Evolutionary conservation across 257 asterid genomes (phyloP).

Genomic region (Solanum pennellii): DNA sequence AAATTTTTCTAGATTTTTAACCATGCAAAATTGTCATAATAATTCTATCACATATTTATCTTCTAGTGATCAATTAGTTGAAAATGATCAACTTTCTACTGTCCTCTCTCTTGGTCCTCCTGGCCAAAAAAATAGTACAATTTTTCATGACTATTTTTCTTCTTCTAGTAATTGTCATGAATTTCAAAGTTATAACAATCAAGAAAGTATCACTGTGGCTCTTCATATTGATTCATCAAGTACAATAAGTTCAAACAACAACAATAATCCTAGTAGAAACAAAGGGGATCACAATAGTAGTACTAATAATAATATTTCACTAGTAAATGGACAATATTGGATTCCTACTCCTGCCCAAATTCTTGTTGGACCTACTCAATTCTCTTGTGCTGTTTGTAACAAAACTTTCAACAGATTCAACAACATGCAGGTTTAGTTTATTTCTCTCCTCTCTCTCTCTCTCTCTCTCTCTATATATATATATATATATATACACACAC

Average conservation of each 20-base stretch:
- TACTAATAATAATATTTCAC: background rate
- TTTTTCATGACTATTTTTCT: conserved; percentile 13
- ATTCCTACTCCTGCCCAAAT: conserved; percentile 83
- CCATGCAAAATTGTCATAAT: conserved; percentile 36
- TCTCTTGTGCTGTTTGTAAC: conserved; percentile 70
- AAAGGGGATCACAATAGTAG: background rate
- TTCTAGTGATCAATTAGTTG: conserved; percentile 14
- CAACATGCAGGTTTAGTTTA: conserved; percentile 70
- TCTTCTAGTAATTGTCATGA: background rate
- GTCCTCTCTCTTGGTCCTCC: conserved; percentile 76
- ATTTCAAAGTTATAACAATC: background rate
- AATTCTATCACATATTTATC: conserved; percentile 26
- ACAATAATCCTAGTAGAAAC: conserved; percentile 12
- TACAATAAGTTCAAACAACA: conserved; percentile 1
- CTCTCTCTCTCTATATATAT: background rate
- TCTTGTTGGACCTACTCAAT: conserved; percentile 85
- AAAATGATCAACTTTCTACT: conserved; percentile 37
- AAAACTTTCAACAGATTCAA: conserved; percentile 85
- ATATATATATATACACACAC: accelerated
- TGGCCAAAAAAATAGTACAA: conserved; percentile 24
- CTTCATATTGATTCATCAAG: conserved; percentile 42
- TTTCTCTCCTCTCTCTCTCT: background rate
- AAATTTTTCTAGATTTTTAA: background rate
- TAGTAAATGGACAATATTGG: conserved; percentile 55
- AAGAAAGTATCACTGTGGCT: conserved; percentile 47